Percentiles rank a stretch among this genome's conserved stretches.
phyloP scores from a whole-genome alignment of 768 basidiomycete genomes.

The Clavulina sp. region DNA sequence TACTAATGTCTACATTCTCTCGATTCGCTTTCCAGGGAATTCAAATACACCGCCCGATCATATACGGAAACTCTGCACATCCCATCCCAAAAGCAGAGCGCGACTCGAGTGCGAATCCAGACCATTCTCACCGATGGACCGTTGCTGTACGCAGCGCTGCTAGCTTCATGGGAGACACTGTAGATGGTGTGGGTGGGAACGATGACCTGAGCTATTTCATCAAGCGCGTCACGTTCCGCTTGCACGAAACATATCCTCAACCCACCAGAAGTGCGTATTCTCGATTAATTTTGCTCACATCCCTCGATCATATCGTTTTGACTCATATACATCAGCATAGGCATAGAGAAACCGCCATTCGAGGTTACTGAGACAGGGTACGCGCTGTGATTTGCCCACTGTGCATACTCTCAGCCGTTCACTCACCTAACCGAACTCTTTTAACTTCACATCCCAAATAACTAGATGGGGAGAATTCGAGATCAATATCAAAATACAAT shows the following conservation, averaged over 20 bases:
- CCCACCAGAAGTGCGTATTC: conserved; percentile 73
- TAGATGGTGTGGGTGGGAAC: conserved; percentile 65
- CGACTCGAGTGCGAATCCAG: conserved; percentile 26
- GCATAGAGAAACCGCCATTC: conserved; percentile 83
- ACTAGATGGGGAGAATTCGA: conserved; percentile 96
- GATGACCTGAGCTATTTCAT: conserved; percentile 86
- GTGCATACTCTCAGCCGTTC: neutral
- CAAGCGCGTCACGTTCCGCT: conserved; percentile 90
- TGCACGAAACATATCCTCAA: conserved; percentile 91
- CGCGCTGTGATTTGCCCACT: conserved; percentile 10
- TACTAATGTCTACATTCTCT: too few species aligned
- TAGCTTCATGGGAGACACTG: conserved; percentile 40
- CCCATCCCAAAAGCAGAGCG: conserved; percentile 61
- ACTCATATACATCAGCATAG: conserved; percentile 25
- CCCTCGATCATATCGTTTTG: neutral
- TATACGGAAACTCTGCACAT: conserved; percentile 87
- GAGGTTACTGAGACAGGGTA: conserved; percentile 92
- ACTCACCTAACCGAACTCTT: neutral
- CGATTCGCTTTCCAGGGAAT: conserved; percentile 39
- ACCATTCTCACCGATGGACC: conserved; percentile 94
- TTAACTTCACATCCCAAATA: neutral
- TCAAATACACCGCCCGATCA: conserved; percentile 74
- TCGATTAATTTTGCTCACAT: too few species aligned
- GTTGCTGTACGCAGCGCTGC: conserved; percentile 84
- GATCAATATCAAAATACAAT: conserved; percentile 79